A percentile compares a stretch with the other conserved stretches of the same genome.
phyloP scores from a whole-genome alignment of 768 basidiomycete species.

The Calocybe indica region DNA sequence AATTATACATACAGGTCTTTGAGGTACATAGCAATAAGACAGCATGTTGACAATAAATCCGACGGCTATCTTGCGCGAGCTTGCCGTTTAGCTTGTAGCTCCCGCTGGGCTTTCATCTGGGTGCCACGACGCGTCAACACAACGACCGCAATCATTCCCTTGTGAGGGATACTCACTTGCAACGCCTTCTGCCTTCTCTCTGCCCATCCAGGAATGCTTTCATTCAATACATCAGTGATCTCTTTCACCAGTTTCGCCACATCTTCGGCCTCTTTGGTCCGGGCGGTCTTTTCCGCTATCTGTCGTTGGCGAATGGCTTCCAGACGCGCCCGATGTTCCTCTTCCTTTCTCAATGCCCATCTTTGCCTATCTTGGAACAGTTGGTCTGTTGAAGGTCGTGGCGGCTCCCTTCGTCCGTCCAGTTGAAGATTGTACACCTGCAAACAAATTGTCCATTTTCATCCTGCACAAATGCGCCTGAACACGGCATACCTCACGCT shows the following conservation, averaged over 20 bases:
- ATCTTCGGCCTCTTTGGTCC: conserved; percentile 33
- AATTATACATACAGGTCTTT: no score
- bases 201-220: conserved; percentile 58
- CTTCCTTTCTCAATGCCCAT: conserved; percentile 47
- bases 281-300: conserved; percentile 26
- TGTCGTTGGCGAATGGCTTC: conserved; percentile 29
- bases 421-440: conserved; percentile 41
- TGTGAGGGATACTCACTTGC: conserved; percentile 31
- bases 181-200: conserved; percentile 44
- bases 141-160: background rate
- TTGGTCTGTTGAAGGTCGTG: conserved; percentile 7
- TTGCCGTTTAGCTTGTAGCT: background rate
- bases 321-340: conserved; percentile 45
- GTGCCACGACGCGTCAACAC: no score
- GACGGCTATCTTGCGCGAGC: no score
- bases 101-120: conserved; percentile 12
- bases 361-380: conserved; percentile 45
- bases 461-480: background rate
- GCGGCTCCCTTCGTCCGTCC: conserved; percentile 17
- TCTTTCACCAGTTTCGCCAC: conserved; percentile 38
- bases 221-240: conserved; percentile 49
- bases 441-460: background rate
- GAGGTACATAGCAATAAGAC: no score
- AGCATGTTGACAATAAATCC: no score
- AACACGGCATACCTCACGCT: conserved; percentile 40